Evolutionary conservation across 2,329 filamentous ascomycete species (phyloP).

Genomic region (Hypoxylon sp.): DNA sequence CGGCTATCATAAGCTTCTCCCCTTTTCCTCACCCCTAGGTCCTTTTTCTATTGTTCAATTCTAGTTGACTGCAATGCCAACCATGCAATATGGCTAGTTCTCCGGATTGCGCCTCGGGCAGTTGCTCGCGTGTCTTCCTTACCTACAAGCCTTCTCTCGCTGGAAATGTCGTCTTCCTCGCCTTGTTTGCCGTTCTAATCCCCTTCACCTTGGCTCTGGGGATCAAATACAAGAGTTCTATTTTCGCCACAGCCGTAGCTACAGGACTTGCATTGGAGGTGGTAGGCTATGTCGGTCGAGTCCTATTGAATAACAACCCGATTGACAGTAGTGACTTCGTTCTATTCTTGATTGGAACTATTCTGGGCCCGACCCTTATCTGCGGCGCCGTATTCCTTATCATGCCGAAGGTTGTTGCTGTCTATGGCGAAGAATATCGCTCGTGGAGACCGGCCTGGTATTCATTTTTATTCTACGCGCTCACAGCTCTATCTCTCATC

Average conservation of each 20-base stretch:
- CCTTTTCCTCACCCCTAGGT: background rate
- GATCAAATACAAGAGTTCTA: slow-evolving; percentile 57
- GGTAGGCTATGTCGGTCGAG: slow-evolving; percentile 63
- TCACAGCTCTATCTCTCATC: slow-evolving; percentile 48
- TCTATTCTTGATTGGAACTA: slow-evolving; percentile 63
- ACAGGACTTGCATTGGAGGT: slow-evolving; percentile 62
- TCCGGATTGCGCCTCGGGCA: slow-evolving; percentile 40
- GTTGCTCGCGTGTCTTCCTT: slow-evolving; percentile 54
- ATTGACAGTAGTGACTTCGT: slow-evolving; percentile 58
- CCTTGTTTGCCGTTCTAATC: slow-evolving; percentile 59
- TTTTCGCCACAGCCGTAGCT: slow-evolving; percentile 60
- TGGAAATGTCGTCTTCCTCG: slow-evolving; percentile 61
- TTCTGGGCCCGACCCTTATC: slow-evolving; percentile 64
- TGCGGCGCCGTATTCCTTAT: slow-evolving; percentile 61
- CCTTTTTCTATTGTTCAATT: slow-evolving; percentile 7
- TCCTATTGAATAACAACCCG: slow-evolving; percentile 58
- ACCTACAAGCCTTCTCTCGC: slow-evolving; percentile 56
- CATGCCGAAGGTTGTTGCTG: slow-evolving; percentile 62
- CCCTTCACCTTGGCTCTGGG: slow-evolving; percentile 58
- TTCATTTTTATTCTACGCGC: slow-evolving; percentile 48
- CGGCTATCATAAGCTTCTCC: slow-evolving; percentile 2
- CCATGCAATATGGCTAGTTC: slow-evolving; percentile 46
- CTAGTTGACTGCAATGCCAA: slow-evolving; percentile 36
- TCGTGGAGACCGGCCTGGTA: slow-evolving; percentile 55
- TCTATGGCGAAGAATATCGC: slow-evolving; percentile 63